phyloP scores from a whole-genome alignment of 805 yeast species.

The Kodamaea kaohsiungensis region DNA sequence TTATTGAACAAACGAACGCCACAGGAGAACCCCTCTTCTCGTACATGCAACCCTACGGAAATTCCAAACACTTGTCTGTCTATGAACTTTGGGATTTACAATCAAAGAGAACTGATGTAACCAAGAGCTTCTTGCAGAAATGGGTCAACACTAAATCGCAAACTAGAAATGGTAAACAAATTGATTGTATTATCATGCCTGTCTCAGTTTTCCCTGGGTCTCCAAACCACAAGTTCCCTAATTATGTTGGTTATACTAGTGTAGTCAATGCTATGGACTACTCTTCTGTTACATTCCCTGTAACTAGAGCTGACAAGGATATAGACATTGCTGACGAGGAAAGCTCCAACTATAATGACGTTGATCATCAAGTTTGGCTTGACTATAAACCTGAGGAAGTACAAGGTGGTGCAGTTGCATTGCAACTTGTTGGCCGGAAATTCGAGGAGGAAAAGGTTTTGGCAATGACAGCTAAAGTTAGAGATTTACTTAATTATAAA shows the following conservation, averaged over 20 bases:
- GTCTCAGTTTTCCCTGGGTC: conserved; percentile 47
- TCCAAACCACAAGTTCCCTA: conserved; percentile 33
- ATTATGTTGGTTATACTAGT: conserved; percentile 51
- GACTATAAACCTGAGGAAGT: conserved; percentile 48
- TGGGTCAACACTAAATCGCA: conserved; percentile 36
- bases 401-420: conserved; percentile 61
- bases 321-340: conserved; percentile 34
- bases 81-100: conserved; percentile 44
- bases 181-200: conserved; percentile 52
- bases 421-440: conserved; percentile 65
- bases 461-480: conserved; percentile 42
- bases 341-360: conserved; percentile 33
- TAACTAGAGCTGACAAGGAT: conserved; percentile 50
- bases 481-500: conserved; percentile 2
- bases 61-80: conserved; percentile 34
- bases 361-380: conserved; percentile 45
- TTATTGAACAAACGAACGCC: conserved; percentile 30
- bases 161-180: conserved; percentile 42
- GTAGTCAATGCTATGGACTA: conserved; percentile 29
- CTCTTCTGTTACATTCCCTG: conserved; percentile 48
- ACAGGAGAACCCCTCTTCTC: conserved; percentile 50
- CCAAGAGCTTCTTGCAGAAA: conserved; percentile 35
- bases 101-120: conserved; percentile 32
- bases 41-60: conserved; percentile 39
- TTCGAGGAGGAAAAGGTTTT: conserved; percentile 63